Conservation (phyloP, 2,329 filamentous ascomycete genomes). For the Torrubiella hemipterigena region DNA sequence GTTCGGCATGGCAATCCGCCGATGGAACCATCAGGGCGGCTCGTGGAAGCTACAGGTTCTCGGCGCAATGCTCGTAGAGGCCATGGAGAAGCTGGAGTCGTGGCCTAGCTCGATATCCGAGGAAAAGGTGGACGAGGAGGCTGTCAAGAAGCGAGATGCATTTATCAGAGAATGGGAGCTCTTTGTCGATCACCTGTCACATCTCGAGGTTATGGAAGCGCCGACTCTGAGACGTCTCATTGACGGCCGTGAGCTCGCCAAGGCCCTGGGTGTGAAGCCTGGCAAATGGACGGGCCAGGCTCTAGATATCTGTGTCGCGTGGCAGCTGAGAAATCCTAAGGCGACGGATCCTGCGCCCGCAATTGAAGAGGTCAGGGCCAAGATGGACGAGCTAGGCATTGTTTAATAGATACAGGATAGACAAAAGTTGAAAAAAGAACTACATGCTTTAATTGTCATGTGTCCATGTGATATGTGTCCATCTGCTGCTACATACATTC, state of each 20-base stretch:
- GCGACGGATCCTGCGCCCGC: slow-evolving; percentile 45
- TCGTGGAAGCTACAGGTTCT: slow-evolving; percentile 64
- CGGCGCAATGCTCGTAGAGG: slow-evolving; percentile 54
- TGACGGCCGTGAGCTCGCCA: slow-evolving; percentile 63
- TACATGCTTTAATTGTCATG: not conserved
- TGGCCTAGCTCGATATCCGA: slow-evolving; percentile 13
- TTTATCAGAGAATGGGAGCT: slow-evolving; percentile 38
- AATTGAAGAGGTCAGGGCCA: slow-evolving; percentile 44
- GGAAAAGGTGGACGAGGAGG: not conserved
- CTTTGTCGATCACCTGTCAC: slow-evolving; percentile 42
- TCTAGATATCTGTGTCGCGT: slow-evolving; percentile 68
- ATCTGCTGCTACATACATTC: too few species aligned
- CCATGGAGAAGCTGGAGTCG: slow-evolving; percentile 26
- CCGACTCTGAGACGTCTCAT: slow-evolving; percentile 50
- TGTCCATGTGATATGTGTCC: too few species aligned
- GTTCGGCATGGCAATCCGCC: slow-evolving; percentile 62
- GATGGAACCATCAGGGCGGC: slow-evolving; percentile 50
- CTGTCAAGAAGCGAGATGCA: slow-evolving; percentile 25
- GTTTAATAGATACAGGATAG: too few species aligned
- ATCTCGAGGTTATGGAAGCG: slow-evolving; percentile 44
- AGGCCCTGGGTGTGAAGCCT: slow-evolving; percentile 55
- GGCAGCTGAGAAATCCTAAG: slow-evolving; percentile 75
- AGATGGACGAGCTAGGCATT: slow-evolving; percentile 40
- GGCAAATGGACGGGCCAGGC: slow-evolving; percentile 79
- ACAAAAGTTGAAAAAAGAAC: not conserved